Percentiles rank a stretch among this genome's conserved stretches.
These are phyloP conservation scores for Elsinoe ampelina DNA, from an alignment of 2,329 filamentous ascomycete genomes.

Conservation along the genomic window DNA sequence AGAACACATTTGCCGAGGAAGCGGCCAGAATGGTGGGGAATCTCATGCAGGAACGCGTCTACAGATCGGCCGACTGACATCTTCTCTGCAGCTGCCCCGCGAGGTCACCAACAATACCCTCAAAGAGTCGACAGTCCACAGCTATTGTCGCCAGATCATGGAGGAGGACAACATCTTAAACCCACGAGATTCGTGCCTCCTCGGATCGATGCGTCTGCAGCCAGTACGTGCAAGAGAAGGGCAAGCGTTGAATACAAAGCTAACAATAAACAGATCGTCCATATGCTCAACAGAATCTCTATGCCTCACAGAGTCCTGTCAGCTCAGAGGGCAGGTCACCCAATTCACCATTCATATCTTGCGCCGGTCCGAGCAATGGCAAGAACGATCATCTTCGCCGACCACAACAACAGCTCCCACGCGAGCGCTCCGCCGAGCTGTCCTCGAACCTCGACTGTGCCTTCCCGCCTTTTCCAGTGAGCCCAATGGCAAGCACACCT, in stretches of 20 bases:
- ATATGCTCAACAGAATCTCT: slow-evolving; percentile 10
- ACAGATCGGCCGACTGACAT: slow-evolving; percentile 19
- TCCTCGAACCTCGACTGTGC: slow-evolving; percentile 40
- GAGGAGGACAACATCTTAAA: slow-evolving; percentile 2
- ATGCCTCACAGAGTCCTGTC: not conserved
- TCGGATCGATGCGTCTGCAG: slow-evolving; percentile 9
- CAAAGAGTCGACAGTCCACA: slow-evolving; percentile 12
- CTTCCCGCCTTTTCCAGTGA: slow-evolving; percentile 44
- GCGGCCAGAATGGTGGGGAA: slow-evolving; percentile 11
- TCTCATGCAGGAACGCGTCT: slow-evolving; percentile 37
- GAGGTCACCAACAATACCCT: slow-evolving; percentile 6
- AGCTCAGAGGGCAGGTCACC: not conserved
- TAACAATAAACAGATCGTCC: slow-evolving; percentile 7
- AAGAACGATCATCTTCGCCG: not conserved
- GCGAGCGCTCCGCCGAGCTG: slow-evolving; percentile 35
- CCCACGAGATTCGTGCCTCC: slow-evolving; percentile 5
- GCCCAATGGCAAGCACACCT: slow-evolving; percentile 21
- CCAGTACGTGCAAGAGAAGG: not conserved
- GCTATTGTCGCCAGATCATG: slow-evolving; percentile 8
- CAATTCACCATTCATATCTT: not conserved
- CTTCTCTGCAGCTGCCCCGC: slow-evolving; percentile 12
- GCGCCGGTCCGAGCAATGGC: not conserved
- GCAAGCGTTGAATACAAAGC: not conserved
- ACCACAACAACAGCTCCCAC: slow-evolving; percentile 2
- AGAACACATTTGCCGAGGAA: slow-evolving; percentile 58